These are phyloP conservation scores for Paramecium pentaurelia DNA, from an alignment of 73 alveolate genomes.

Conservation along the genomic window DNA sequence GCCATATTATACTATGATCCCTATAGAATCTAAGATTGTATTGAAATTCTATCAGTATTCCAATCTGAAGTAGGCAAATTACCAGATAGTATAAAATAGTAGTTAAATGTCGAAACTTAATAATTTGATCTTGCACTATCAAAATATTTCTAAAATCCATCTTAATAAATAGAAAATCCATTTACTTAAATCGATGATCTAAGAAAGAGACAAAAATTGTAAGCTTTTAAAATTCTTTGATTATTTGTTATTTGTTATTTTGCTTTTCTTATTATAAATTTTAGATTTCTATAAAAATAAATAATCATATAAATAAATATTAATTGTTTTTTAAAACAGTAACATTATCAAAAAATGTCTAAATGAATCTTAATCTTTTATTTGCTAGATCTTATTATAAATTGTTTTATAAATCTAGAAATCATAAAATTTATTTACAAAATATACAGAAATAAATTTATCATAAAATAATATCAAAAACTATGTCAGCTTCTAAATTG, in stretches of 20 bases:
- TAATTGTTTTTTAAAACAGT: not conserved
- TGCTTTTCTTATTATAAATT: not conserved
- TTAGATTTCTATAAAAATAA: too few species aligned
- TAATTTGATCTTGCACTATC: not conserved
- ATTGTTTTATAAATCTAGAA: not conserved
- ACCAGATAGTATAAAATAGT: not conserved
- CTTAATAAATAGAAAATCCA: not conserved
- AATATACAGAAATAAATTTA: not conserved
- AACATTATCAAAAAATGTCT: too few species aligned
- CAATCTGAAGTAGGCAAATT: not conserved
- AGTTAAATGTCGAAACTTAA: not conserved
- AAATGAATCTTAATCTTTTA: too few species aligned
- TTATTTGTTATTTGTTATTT: not conserved
- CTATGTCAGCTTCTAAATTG: constrained; percentile 30
- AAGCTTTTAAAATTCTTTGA: not conserved
- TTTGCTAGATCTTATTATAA: not conserved
- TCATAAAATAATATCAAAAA: not conserved
- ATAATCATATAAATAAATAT: not conserved
- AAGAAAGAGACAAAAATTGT: not conserved
- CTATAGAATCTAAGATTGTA: not conserved
- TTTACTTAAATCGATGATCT: not conserved
- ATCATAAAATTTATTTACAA: not conserved
- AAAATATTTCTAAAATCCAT: not conserved
- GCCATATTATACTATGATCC: not conserved
- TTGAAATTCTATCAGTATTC: not conserved